Base-by-base conservation (phyloP, 2,329 filamentous ascomycete species). In the Colletotrichum lini region DNA sequence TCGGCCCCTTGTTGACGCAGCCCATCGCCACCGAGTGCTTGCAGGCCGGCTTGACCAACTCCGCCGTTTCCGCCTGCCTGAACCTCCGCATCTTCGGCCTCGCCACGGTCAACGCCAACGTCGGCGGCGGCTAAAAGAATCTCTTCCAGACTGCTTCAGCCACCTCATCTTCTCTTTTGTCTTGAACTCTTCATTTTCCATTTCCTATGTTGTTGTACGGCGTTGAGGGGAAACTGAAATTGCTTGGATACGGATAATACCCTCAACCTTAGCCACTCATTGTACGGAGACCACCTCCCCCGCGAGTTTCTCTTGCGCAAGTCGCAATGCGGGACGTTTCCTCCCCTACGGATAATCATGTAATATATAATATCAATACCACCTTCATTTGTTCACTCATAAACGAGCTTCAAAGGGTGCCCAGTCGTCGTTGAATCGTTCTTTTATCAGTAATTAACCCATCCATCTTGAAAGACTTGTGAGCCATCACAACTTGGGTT, bases 81-180 rank as follows among this genome's bases (percentile, higher is more conserved):
- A 71, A 71, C 45, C 10, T 71, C 16, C 60, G 68, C 21, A 26
- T 71, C n/a, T 71, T 71, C 53, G 68, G 68, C 18, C 2, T 71
- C 23, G 68, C 65, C 23, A n/a, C 15, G 10, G 68, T 68, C 5
- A 68, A 44, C 13, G 68, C 45, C 15, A 35, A 35, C 30, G 30
- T 30, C 44, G 35, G 54, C 45, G 50, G 52, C 40, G 9, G 23
- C 16, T 15, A 30, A 18, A 53, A 42, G 65, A 35, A 9, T 35
- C 30, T 35, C 42, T 23, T 44, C 12, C 9, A 50, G 44, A 45
- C 2, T 26, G 35, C 6, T 16, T 30, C 10, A 30, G 26, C 26
- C 4, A 5, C 26, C 26, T 5, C 26, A 30, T 30, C 1, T 52
- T 45, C 13, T 21, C 15, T 21, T 15, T 38, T 38, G 21, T n/a